Conservation (phyloP, 2,329 filamentous ascomycete genomes). For the Hypoxylon sp. region DNA sequence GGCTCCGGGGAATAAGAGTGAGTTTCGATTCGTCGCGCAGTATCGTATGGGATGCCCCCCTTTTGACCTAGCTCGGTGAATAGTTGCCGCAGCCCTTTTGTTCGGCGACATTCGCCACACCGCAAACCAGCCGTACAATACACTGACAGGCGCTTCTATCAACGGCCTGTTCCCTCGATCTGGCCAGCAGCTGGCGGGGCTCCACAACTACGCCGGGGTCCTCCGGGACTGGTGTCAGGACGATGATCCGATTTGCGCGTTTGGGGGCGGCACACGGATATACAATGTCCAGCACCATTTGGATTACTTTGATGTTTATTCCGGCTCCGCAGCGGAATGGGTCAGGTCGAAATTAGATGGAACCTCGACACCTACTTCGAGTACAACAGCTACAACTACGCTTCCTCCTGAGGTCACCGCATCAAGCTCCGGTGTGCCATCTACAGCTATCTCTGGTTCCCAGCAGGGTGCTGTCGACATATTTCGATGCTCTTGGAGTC, state of each 20-base stretch:
- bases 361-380: constrained; percentile 1
- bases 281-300: constrained; percentile 44
- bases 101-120: constrained; percentile 55
- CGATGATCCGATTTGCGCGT: constrained; percentile 51
- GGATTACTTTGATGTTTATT: constrained; percentile 51
- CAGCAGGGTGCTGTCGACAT: constrained; percentile 14
- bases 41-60: neutral
- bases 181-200: constrained; percentile 38
- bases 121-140: constrained; percentile 53
- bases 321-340: constrained; percentile 46
- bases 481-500: neutral
- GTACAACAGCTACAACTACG: neutral
- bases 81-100: constrained; percentile 53
- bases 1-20: constrained; percentile 53
- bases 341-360: constrained; percentile 40
- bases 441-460: constrained; percentile 10
- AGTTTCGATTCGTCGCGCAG: constrained; percentile 34
- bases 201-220: constrained; percentile 43
- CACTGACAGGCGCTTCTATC: constrained; percentile 44
- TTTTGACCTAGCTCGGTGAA: neutral
- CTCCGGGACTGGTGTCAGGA: constrained; percentile 48
- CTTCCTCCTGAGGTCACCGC: constrained; percentile 21
- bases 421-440: neutral
- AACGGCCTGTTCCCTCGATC: constrained; percentile 41
- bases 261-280: constrained; percentile 29